These are phyloP conservation scores for Madurella mycetomatis DNA, from an alignment of 2,329 filamentous ascomycete genomes.

Conservation along the genomic window DNA sequence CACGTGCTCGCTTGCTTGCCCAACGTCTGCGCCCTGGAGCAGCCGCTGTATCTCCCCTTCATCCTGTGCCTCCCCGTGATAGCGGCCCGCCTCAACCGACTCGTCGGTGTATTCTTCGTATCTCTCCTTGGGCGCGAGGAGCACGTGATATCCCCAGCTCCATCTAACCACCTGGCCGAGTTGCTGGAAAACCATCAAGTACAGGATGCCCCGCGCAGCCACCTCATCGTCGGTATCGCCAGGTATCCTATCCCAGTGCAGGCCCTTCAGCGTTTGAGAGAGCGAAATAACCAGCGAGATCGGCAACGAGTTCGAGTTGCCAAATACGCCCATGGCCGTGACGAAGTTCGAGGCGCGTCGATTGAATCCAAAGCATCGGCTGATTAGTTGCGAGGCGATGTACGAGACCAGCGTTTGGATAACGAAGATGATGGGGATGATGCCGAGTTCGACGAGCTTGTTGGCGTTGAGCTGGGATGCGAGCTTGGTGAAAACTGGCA, in stretches of 20 bases:
- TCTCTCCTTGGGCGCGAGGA: conserved; percentile 78
- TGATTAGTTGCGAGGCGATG: conserved; percentile 64
- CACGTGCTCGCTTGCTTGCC: conserved; percentile 35
- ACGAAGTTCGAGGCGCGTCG: conserved; percentile 91
- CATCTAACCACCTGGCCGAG: conserved; percentile 91
- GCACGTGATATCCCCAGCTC: conserved; percentile 96
- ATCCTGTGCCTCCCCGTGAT: conserved; percentile 42
- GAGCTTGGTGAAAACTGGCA: conserved; percentile 87
- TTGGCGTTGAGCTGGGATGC: conserved; percentile 90
- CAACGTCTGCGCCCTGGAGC: conserved; percentile 42
- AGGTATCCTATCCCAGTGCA: conserved; percentile 89
- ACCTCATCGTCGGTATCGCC: conserved; percentile 96
- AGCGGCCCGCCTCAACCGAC: conserved; percentile 54
- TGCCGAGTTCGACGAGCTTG: conserved; percentile 81
- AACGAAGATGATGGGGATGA: conserved; percentile 93
- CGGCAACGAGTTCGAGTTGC: conserved; percentile 95
- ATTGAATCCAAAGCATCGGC: conserved; percentile 72
- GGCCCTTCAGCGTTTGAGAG: conserved; percentile 82
- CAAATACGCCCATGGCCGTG: conserved; percentile 90
- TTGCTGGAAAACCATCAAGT: conserved; percentile 95
- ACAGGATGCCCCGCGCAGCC: conserved; percentile 86
- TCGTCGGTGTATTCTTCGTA: conserved; percentile 61
- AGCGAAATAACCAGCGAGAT: conserved; percentile 94
- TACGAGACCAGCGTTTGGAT: conserved; percentile 87
- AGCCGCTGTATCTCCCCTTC: conserved; percentile 44